These are phyloP conservation scores for Colletotrichum agaves DNA, from an alignment of 2,329 filamentous ascomycete species.

Conservation along the genomic window DNA sequence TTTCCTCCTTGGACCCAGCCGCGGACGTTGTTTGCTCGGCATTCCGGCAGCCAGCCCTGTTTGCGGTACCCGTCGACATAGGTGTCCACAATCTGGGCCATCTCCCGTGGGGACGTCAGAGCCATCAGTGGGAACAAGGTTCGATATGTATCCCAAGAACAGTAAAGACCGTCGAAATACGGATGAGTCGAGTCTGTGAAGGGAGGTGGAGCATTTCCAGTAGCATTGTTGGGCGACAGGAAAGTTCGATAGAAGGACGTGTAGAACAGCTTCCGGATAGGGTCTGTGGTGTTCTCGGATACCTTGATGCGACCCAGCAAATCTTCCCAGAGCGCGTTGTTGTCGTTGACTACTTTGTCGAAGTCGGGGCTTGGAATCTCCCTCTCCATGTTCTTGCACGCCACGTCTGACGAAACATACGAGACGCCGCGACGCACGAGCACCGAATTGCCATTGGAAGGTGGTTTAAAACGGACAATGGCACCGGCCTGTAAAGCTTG, in stretches of 20 bases:
- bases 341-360: slow-evolving; percentile 6
- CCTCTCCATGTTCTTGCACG: slow-evolving; percentile 17
- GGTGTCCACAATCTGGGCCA: slow-evolving; percentile 15
- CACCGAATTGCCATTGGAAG: not conserved
- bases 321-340: slow-evolving; percentile 1
- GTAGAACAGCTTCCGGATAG: slow-evolving; percentile 2
- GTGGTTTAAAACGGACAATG: not conserved
- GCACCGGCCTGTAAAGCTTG: slow-evolving; percentile 4
- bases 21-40: slow-evolving; percentile 9
- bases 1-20: slow-evolving; percentile 19
- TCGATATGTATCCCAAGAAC: slow-evolving; percentile 14
- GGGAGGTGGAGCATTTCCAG: not conserved
- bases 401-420: not conserved
- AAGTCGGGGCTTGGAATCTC: slow-evolving; percentile 7
- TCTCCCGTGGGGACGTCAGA: slow-evolving; percentile 10
- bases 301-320: slow-evolving; percentile 3
- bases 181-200: not conserved
- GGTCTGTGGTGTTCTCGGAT: not conserved
- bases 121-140: slow-evolving; percentile 18
- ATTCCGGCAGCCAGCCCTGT: slow-evolving; percentile 15
- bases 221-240: slow-evolving; percentile 22
- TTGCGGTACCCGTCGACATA: slow-evolving; percentile 14
- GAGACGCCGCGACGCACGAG: slow-evolving; percentile 14
- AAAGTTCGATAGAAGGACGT: slow-evolving; percentile 20
- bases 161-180: slow-evolving; percentile 18